Base-by-base conservation (phyloP, 208 protist genomes). In the Trypanosoma caninum region DNA sequence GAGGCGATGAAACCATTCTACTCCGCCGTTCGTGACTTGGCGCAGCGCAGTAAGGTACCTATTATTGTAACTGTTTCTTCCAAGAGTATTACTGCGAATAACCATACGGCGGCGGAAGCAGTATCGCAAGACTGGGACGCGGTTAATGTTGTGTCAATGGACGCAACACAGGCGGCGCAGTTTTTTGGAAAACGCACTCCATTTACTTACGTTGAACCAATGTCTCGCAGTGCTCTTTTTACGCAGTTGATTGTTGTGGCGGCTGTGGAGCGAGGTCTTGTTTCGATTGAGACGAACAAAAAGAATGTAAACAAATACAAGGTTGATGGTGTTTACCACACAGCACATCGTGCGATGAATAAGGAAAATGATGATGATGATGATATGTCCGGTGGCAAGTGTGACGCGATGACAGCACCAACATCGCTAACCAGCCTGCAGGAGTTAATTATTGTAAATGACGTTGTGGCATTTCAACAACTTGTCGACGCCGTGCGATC, bases 131-230 rank as follows among this genome's bases (percentile, higher is more conserved):
- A 25, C 6, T 23, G 14, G 13, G 44, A 58, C 35, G 13, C 9
- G 37, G 51, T 30, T 18, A 60, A 64, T 34, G 55, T 31, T 41
- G 50, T 55, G 18, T 56, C 61, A 28, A 64, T 60, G 60, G 48
- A 45, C 7, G 51, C 77, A 3, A 48, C 54, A 2, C 75, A 84
- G 27, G 82, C 77, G 1, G 71, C 76, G 25, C 72, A 74, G 44
- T 86, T 82, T 59, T 89, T 93, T 71, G 86, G 86, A 16, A 55
- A 64, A 31, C 77, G 70, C 56, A 93, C 86, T 10, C 82, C 86
- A 34, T 86, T 90, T 60, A 86, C 78, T 3, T 51, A 61, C 3
- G 64, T 93, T 30, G 66, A 76, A 2, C 46, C 73, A 10, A 69
- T 87, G 38, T 72, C 79, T 9, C 59, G 74, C 14, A 60, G 68